Base-by-base conservation (phyloP, 108 stramenopile species). In the Skeletonema potamos region DNA sequence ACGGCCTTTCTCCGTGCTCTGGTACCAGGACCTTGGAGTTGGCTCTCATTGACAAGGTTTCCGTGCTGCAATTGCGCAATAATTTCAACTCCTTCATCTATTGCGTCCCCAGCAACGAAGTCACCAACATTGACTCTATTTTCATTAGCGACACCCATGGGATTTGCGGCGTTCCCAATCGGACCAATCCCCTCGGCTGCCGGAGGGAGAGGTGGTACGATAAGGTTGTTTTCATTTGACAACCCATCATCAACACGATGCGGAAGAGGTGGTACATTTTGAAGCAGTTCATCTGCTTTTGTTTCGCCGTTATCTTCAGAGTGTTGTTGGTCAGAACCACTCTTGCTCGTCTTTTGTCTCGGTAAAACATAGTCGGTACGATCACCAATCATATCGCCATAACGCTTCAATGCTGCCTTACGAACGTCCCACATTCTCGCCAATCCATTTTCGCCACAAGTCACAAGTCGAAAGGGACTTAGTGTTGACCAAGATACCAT, bases 401-500 rank as follows among this genome's bases (percentile, higher is more conserved):
- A 92, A 55, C 89, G 62, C 61, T 89, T 87, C 33, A 90, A 44
- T 9, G 85, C 87, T n/a, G 93, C 93, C 48, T 88, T 70, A 55
- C 91, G 86, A 29, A 94, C 63, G 72, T 94, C 93, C 93, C 91
- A 94, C 34, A 85, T 80, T 66, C 87, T 58, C n/a, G 88, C 88
- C 51, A 83, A 74, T 20, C 91, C 91, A 71, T 92, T 91, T 13
- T 91, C 85, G 8, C 90, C 89, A 32, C 87, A 81, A 27, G 87
- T 87, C 9, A 96, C 86, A 30, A 98, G 76, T 67, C 89, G 74
- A 73, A 78, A 90, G 6, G 92, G 89, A 28, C 81, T 87, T 39
- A 89, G 51, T 9, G 77, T 80, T n/a, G 92, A 94, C 91, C 91
- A 94, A 8, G 88, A 89, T 46, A 82, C 91, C 91, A 91, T 91